Evolutionary conservation across 2,329 filamentous ascomycete species (phyloP).

Genomic region (Zymoseptoria ardabiliae): DNA sequence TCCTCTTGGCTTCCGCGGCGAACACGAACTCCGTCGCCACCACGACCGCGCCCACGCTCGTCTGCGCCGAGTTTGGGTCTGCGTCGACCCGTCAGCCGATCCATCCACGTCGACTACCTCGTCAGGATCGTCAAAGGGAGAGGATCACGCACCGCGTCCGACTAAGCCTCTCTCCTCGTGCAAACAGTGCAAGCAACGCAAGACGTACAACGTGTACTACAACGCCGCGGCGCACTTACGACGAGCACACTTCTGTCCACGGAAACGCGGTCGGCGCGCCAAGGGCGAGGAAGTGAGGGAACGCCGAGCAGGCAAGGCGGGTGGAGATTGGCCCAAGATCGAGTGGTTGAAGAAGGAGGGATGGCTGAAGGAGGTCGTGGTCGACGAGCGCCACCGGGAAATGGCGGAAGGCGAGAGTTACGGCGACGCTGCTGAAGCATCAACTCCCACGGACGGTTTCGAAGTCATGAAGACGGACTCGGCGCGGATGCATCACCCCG

Average conservation of each 20-base stretch:
- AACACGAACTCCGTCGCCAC: conserved; percentile 60
- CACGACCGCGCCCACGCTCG: conserved; percentile 58
- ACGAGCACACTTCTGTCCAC: conserved; percentile 76
- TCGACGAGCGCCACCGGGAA: conserved; percentile 1
- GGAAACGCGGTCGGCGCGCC: conserved; percentile 50
- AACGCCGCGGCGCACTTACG: conserved; percentile 88
- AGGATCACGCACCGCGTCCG: conserved; percentile 25
- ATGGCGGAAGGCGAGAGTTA: neutral
- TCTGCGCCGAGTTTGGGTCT: conserved; percentile 55
- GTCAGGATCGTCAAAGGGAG: neutral
- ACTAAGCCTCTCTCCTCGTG: conserved; percentile 66
- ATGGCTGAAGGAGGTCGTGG: conserved; percentile 54
- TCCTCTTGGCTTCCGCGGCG: conserved; percentile 65
- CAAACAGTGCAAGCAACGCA: conserved; percentile 70
- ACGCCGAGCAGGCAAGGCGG: conserved; percentile 51
- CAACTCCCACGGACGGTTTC: neutral
- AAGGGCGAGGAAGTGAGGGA: conserved; percentile 48
- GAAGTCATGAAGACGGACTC: neutral
- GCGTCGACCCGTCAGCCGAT: conserved; percentile 45
- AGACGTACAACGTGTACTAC: conserved; percentile 86
- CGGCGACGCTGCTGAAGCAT: neutral
- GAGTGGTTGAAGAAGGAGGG: conserved; percentile 47
- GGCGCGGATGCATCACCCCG: neutral
- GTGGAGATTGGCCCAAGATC: conserved; percentile 55
- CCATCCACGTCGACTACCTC: neutral